phyloP scores from a whole-genome alignment of 2,329 filamentous ascomycete genomes.

The Seiridium unicorne region DNA sequence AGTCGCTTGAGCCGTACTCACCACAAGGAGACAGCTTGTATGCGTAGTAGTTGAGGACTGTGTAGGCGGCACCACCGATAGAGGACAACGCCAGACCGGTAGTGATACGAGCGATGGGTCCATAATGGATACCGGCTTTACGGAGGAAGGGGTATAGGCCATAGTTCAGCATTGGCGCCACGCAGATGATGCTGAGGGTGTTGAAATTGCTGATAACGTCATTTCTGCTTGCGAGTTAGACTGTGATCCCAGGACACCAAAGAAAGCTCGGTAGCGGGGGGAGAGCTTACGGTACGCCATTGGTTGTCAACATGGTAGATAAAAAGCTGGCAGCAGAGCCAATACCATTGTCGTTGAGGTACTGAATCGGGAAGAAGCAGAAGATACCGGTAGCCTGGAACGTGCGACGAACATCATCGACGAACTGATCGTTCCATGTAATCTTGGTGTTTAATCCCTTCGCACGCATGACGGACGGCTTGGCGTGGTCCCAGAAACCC shows the following conservation, averaged over 20 bases:
- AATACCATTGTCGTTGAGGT: conserved; percentile 47
- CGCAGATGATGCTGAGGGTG: conserved; percentile 44
- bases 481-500: conserved; percentile 59
- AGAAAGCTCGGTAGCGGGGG: not conserved
- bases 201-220: conserved; percentile 51
- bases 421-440: conserved; percentile 64
- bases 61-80: conserved; percentile 42
- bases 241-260: not conserved
- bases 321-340: conserved; percentile 47
- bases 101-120: conserved; percentile 47
- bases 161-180: conserved; percentile 45
- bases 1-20: conserved; percentile 36
- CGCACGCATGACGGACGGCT: conserved; percentile 52
- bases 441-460: conserved; percentile 33
- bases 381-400: conserved; percentile 60
- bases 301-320: conserved; percentile 45
- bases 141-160: conserved; percentile 44
- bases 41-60: conserved; percentile 38
- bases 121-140: conserved; percentile 40
- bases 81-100: conserved; percentile 49
- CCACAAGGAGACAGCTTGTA: conserved; percentile 41
- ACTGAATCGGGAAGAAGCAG: conserved; percentile 48
- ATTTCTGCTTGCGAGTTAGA: conserved; percentile 24
- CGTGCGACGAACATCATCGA: conserved; percentile 62
- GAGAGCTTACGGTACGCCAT: conserved; percentile 37